phyloP scores from a whole-genome alignment of 1,284 basidiomycete genomes.

The Naganishia sp. region DNA sequence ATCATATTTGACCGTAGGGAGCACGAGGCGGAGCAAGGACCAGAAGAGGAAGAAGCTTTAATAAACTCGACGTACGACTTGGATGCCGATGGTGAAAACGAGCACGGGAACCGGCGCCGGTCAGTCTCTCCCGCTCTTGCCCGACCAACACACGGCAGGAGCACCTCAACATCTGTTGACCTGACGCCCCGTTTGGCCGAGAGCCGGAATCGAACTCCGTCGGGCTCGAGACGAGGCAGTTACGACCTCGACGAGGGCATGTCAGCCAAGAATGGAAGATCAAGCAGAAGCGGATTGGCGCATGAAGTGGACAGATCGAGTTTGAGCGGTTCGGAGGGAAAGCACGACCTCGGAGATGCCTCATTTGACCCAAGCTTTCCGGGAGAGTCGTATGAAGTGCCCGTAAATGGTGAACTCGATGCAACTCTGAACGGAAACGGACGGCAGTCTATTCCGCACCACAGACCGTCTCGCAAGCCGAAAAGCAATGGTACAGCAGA shows the following conservation, averaged over 20 bases:
- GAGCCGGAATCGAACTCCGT: conserved; percentile 29
- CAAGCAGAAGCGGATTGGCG: conserved; percentile 7
- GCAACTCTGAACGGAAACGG: background rate
- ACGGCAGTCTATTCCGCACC: background rate
- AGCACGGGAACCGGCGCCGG: background rate
- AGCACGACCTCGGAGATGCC: background rate
- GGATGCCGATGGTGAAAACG: conserved; percentile 2
- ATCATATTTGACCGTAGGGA: background rate
- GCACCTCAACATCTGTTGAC: conserved; percentile 15
- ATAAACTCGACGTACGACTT: conserved; percentile 9
- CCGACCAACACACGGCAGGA: conserved; percentile 3
- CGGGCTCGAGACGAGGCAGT: conserved; percentile 15
- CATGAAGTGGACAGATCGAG: conserved; percentile 16
- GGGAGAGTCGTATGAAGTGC: background rate
- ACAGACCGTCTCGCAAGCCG: background rate
- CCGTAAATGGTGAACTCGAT: background rate
- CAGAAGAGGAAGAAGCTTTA: conserved; percentile 43
- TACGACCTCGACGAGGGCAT: conserved; percentile 7
- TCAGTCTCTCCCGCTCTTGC: background rate
- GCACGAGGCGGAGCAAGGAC: background rate
- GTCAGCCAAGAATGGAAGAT: conserved; percentile 5
- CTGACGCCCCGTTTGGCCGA: conserved; percentile 5
- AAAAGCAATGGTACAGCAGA: conserved; percentile 59
- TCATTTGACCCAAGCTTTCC: background rate
- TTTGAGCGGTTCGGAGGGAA: background rate